phyloP scores from a whole-genome alignment of 2,329 filamentous ascomycete species.

The Paecilomyces sp. region DNA sequence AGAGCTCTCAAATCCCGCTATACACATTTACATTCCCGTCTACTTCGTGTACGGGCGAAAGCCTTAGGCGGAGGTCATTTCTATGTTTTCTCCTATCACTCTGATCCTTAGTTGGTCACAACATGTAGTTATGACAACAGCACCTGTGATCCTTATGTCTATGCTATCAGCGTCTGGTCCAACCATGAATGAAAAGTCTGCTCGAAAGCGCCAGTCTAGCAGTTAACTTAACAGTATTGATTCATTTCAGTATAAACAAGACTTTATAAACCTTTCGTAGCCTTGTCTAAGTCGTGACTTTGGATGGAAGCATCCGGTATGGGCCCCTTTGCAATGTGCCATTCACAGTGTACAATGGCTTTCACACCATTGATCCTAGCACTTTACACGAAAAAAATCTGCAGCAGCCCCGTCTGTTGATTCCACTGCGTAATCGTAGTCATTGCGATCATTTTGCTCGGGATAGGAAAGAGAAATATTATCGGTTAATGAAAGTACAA shows the following conservation, averaged over 20 bases:
- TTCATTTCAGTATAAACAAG: neutral
- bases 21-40: conserved; percentile 2
- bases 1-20: conserved; percentile 2
- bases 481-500: neutral
- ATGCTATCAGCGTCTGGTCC: neutral
- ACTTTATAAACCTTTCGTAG: neutral
- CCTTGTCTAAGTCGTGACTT: neutral
- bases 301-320: neutral
- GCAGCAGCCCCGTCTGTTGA: neutral
- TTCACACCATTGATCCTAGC: neutral
- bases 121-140: neutral
- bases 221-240: neutral
- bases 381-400: neutral
- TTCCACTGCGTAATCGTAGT: neutral
- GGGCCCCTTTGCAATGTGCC: neutral
- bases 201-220: neutral
- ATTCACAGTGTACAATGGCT: neutral
- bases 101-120: neutral
- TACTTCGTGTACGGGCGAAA: conserved; percentile 2
- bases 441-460: neutral
- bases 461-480: neutral
- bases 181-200: neutral
- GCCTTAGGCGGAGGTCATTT: neutral
- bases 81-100: neutral
- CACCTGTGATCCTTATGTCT: neutral